Evolutionary conservation across 2,329 filamentous ascomycete genomes (phyloP), one percentile per base, ranked within the genome.

Genomic region (Penicillium sp.): DNA sequence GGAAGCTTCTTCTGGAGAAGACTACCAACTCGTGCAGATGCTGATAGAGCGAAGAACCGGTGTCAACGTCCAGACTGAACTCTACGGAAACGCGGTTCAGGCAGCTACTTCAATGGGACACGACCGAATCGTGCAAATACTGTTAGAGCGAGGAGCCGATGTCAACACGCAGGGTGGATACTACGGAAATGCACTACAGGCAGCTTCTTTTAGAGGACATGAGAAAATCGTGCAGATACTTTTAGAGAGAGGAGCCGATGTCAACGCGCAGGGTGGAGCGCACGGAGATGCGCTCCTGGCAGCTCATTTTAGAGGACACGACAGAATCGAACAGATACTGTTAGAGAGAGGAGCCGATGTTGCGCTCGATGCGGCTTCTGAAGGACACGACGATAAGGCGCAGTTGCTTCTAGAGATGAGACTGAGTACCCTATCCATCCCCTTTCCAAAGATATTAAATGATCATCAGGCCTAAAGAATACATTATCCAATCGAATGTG

Each of bases 1-100:
- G 6, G 35, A 9, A 6, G 35, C 35, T 18, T 40, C 35, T 11
- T 8, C 8, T 6, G 35, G 35, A 11, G 42, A 20, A 6, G 12
- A 44, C n/a, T 4, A 44, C 7, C 6, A 44, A 6, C 6, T 44
- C n/a, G 42, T 44, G 12, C 12, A 25, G 20, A 11, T 33, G 42
- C 18, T 49, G 33, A 43, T 42, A n/a, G n/a, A n/a, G n/a, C n/a
- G n/a, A n/a, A n/a, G n/a, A n/a, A n/a, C n/a, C n/a, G n/a, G n/a
- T n/a, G 9, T 42, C 2, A n/a, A n/a, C n/a, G n/a, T n/a, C n/a
- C n/a, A n/a, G n/a, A n/a, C n/a, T n/a, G n/a, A n/a, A n/a, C n/a
- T n/a, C n/a, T 47, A 35, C 31, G 20, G 45, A 25, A 54, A 49
- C 44, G 35, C 51, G 20, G 44, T 54, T n/a, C 40, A 54, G 11